Conservation (phyloP, 176 grass and related monocot genomes). For the Guadua angustifolia region DNA sequence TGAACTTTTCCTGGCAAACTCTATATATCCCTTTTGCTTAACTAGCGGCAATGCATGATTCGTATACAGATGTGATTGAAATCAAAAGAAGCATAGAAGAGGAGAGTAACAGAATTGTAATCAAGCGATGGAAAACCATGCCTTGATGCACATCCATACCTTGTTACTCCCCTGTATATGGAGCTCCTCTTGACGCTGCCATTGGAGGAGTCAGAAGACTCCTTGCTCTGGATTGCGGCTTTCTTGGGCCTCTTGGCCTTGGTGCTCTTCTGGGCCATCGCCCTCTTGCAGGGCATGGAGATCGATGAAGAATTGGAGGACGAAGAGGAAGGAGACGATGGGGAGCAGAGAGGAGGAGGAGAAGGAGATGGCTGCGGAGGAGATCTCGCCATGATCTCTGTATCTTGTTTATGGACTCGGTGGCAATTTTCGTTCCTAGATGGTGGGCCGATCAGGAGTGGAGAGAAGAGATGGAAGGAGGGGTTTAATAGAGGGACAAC, state of each 20-base stretch:
- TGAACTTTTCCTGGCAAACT: not conserved
- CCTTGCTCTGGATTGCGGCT: conserved; percentile 23
- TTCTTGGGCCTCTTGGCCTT: conserved; percentile 60
- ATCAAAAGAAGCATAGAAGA: not conserved
- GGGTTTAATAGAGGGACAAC: conserved; percentile 42
- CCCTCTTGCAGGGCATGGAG: conserved; percentile 24
- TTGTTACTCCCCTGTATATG: conserved; percentile 86
- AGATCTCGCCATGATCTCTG: conserved; percentile 54
- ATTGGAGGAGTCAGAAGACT: not conserved
- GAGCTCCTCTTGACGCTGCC: conserved; percentile 81
- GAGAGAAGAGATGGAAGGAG: conserved; percentile 18
- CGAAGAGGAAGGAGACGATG: conserved; percentile 45
- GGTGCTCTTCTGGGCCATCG: conserved; percentile 14
- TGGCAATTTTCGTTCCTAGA: not conserved
- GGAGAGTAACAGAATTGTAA: not conserved
- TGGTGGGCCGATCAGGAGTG: conserved; percentile 15
- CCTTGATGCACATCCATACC: conserved; percentile 47
- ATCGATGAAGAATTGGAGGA: conserved; percentile 44
- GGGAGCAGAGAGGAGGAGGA: conserved; percentile 22
- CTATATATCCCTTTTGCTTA: not conserved
- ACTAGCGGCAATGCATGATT: conserved; percentile 25
- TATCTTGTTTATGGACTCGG: not conserved
- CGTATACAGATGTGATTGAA: not conserved
- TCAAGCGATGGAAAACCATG: not conserved
- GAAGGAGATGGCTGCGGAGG: conserved; percentile 33